Evolutionary conservation across 108 stramenopile genomes (phyloP), one percentile per base, ranked within the genome.

Genomic region (Pseudonitzschia pungens): DNA sequence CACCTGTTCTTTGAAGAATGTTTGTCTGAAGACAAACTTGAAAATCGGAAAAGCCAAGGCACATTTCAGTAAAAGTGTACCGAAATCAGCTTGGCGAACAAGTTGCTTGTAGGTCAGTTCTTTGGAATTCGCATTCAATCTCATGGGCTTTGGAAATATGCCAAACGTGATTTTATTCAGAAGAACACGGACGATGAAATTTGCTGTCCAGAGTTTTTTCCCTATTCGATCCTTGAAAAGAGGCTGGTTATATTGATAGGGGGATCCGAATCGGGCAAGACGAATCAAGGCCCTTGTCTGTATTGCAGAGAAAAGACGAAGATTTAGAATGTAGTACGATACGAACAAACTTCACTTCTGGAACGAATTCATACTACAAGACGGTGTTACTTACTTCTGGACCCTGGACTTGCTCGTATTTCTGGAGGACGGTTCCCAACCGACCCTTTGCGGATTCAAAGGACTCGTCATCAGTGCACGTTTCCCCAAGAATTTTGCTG

Each of bases 211-310:
- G 1, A 87, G 65, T 6, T 43, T 73, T 2, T 71, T 59, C 14
- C 80, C 60, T 43, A 85, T 45, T 11, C 76, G 72, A 70, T 86
- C 86, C 1, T 59, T 66, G 0, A 71, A 53, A 52, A 77, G 79
- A n/a, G 86, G 79, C 71, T 89, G 89, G 27, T 58, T 69, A 73
- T 89, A 89, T 70, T 89, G 89, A 73, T 85, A 89, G 15, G 89
- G 89, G 41, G 77, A 45, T 44, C 86, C 86, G 33, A 85, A 87
- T 12, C 84, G 65, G n/a, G 84, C 80, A 42, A 89, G 56, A 28
- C 81, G 80, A 59, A 89, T 84, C 67, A 89, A 63, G 3, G 86
- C 65, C 20, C 71, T 69, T 16, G 71, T 76, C 54, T 85, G 69
- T 6, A 48, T 10, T 14, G 68, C 44, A 65, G 31, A 58, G 72